Evolutionary conservation across 805 yeast genomes (phyloP).

Genomic region (Phaffomyces opuntiae): DNA sequence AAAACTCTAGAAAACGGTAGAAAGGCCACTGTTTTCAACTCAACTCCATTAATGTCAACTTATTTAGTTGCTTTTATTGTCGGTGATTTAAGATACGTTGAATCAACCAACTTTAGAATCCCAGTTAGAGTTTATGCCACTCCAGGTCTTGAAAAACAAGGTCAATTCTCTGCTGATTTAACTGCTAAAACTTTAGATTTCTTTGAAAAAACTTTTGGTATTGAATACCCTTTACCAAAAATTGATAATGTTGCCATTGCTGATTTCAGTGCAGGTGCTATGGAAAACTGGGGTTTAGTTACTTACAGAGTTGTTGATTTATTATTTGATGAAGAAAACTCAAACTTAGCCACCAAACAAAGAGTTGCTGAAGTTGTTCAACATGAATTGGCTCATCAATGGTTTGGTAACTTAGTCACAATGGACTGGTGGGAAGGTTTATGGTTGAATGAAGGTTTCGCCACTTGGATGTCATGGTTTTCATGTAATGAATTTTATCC

Average conservation of each 20-base stretch:
- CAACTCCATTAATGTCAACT: constrained; percentile 83
- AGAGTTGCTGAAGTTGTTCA: constrained; percentile 82
- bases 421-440: constrained; percentile 93
- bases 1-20: constrained; percentile 34
- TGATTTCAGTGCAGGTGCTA: constrained; percentile 82
- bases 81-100: constrained; percentile 73
- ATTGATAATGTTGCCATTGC: constrained; percentile 78
- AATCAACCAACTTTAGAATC: constrained; percentile 54
- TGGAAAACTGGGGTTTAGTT: constrained; percentile 82
- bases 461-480: constrained; percentile 89
- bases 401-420: constrained; percentile 87
- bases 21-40: constrained; percentile 55
- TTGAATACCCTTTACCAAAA: constrained; percentile 74
- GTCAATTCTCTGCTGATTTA: constrained; percentile 64
- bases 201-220: constrained; percentile 66
- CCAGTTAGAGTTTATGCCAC: constrained; percentile 81
- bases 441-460: constrained; percentile 86
- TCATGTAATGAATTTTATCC: constrained; percentile 72
- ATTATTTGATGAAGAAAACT: constrained; percentile 62
- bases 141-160: constrained; percentile 67
- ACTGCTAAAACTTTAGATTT: constrained; percentile 71
- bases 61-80: constrained; percentile 78
- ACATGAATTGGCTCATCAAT: constrained; percentile 87
- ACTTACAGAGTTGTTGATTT: constrained; percentile 75
- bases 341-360: constrained; percentile 56